Evolutionary conservation across 108 stramenopile genomes (phyloP), one percentile per base, ranked within the genome.

Genomic region (Cyclostephanos tholiformis): DNA sequence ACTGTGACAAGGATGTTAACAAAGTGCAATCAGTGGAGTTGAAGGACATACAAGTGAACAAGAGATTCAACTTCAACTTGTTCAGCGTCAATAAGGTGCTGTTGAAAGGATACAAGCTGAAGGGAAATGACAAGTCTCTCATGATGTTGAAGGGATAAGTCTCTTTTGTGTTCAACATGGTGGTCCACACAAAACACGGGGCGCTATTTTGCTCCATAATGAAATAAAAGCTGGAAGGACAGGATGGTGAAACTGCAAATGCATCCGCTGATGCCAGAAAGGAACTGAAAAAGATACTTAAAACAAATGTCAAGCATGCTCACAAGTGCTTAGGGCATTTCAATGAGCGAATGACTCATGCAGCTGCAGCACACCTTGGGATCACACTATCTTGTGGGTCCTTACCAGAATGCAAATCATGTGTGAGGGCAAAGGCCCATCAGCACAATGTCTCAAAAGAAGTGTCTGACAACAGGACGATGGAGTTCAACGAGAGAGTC

Each of bases 351-450:
- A 20, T 10, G 4, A 51, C 50, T 2, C 50, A 10, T 8, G 20
- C 17, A 20, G 2, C 20, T 4, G 50, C 50, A 2, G 20, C 4
- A 20, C 50, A 51, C 10, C 10, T 51, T 4, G 50, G 20, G 19
- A 20, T 17, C 7, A 51, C 50, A 10, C 4, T 51, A 20, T 20
- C 50, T 51, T 8, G 55, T 16, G 76, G 76, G 25, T 10, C 50
- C 13, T 8, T 70, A 16, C 26, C 56, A 35, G 20, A 57, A 51
- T 26, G n/a, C n/a, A n/a, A n/a, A n/a, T n/a, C n/a, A n/a, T n/a
- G n/a, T n/a, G n/a, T n/a, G n/a, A n/a, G n/a, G n/a, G 58, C 49
- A 23, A 77, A 77, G 58, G 76, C 44, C 25, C 17, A 51, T 43
- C 68, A 77, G 69, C 61, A 44, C 43, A 49, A 69, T 69, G 26